Conservation (phyloP, 2,329 filamentous ascomycete species). For the Ophiostoma piceae region DNA sequence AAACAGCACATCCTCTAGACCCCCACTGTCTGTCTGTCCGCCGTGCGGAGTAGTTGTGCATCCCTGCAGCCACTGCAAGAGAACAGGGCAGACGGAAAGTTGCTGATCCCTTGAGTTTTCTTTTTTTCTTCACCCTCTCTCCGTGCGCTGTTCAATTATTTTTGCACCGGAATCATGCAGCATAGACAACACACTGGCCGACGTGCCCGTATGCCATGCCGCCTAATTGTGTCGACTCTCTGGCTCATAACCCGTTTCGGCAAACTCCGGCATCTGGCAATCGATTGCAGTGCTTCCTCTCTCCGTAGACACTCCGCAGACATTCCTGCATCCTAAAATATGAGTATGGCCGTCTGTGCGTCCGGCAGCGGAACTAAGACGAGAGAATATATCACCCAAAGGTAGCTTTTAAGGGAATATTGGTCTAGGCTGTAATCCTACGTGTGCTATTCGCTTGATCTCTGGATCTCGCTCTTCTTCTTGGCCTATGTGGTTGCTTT, state of each 20-base stretch:
- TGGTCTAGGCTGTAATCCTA: conserved; percentile 1
- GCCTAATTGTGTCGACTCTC: background rate
- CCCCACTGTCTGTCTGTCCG: conserved; percentile 2
- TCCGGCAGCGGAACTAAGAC: background rate
- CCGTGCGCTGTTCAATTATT: background rate
- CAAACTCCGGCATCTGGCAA: conserved; percentile 1
- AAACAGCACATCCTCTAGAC: background rate
- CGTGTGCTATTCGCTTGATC: conserved; percentile 8
- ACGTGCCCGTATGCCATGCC: background rate
- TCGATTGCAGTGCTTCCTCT: background rate
- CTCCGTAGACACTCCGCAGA: background rate
- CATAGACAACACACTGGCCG: background rate
- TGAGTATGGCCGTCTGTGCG: background rate
- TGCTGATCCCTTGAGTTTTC: background rate
- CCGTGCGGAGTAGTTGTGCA: conserved; percentile 2
- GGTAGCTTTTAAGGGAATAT: background rate
- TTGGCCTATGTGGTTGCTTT: background rate
- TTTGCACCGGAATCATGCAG: background rate
- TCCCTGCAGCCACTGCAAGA: background rate
- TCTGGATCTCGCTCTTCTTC: conserved; percentile 5
- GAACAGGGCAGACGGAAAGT: background rate
- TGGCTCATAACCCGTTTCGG: background rate
- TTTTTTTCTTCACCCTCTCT: background rate
- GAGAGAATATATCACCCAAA: background rate
- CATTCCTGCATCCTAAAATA: too few relatives aligned